Conservation (phyloP, 1,139 yeast species). For the Saccharomyces uvarum region DNA sequence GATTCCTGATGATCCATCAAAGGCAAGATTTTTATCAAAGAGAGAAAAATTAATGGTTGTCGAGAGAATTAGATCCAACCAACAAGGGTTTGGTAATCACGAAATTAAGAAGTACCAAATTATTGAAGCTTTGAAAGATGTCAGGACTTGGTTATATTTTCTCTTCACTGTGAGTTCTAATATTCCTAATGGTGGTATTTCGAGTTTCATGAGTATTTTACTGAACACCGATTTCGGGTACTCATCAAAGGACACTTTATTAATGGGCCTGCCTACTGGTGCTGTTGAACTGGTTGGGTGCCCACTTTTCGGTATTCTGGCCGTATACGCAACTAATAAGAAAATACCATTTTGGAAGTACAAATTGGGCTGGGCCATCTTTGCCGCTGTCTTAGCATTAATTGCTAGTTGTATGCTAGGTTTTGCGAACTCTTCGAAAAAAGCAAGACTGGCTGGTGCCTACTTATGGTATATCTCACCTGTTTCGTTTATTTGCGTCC, state of each 20-base stretch:
- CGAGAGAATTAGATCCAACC: slow-evolving; percentile 42
- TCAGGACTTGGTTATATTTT: slow-evolving; percentile 45
- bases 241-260: slow-evolving; percentile 35
- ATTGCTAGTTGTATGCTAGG: slow-evolving; percentile 43
- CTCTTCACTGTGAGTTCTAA: slow-evolving; percentile 33
- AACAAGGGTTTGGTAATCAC: slow-evolving; percentile 49
- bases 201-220: slow-evolving; percentile 31
- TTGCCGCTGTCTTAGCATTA: slow-evolving; percentile 35
- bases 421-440: slow-evolving; percentile 33
- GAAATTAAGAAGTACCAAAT: slow-evolving; percentile 49
- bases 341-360: slow-evolving; percentile 30
- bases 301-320: slow-evolving; percentile 32
- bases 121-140: slow-evolving; percentile 38
- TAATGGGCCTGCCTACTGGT: slow-evolving; percentile 37
- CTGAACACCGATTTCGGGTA: slow-evolving; percentile 35
- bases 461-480: slow-evolving; percentile 30
- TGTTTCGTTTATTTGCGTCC: slow-evolving; percentile 33
- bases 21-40: slow-evolving; percentile 42
- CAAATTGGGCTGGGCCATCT: slow-evolving; percentile 40
- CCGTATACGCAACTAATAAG: slow-evolving; percentile 35
- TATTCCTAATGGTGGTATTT: slow-evolving; percentile 30
- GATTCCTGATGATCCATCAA: slow-evolving; percentile 45
- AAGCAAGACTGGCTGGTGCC: slow-evolving; percentile 41
- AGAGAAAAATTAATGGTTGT: slow-evolving; percentile 48
- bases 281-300: slow-evolving; percentile 39